A percentile compares a stretch with the other conserved stretches of the same genome.
Evolutionary conservation across 176 grass and related monocot species (phyloP).

Genomic region (Aegilops bicornis): DNA sequence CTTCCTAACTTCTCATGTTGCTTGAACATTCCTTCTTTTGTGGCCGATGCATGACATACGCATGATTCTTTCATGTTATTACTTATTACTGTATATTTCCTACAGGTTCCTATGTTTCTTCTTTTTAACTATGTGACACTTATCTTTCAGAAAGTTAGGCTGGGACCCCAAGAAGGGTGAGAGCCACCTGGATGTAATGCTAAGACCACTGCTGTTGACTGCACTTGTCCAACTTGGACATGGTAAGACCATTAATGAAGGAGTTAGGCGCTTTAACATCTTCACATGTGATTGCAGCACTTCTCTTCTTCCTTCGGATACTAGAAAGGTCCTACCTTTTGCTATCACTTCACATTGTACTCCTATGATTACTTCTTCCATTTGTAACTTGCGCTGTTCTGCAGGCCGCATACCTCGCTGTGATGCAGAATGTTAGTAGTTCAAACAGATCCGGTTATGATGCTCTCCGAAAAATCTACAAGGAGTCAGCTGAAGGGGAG

Average conservation of each 20-base stretch:
- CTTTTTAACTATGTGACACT: not conserved
- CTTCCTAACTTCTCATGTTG: slow-evolving; percentile 17
- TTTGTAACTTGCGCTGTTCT: slow-evolving; percentile 32
- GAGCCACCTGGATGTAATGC: slow-evolving; percentile 69
- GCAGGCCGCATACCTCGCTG: slow-evolving; percentile 78
- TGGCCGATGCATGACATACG: not conserved
- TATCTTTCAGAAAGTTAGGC: slow-evolving; percentile 71
- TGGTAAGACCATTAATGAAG: slow-evolving; percentile 69
- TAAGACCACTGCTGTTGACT: slow-evolving; percentile 66
- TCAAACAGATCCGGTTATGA: slow-evolving; percentile 71
- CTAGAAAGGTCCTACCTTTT: slow-evolving; percentile 65
- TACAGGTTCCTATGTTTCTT: not conserved
- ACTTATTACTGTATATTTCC: not conserved
- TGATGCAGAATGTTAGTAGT: slow-evolving; percentile 68
- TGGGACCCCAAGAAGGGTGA: slow-evolving; percentile 75
- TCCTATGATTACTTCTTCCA: not conserved
- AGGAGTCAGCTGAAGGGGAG: slow-evolving; percentile 51
- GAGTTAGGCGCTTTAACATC: slow-evolving; percentile 54
- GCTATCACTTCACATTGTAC: slow-evolving; percentile 12
- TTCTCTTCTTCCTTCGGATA: slow-evolving; percentile 70
- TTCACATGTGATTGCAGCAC: slow-evolving; percentile 65
- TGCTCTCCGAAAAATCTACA: slow-evolving; percentile 75
- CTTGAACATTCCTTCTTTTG: slow-evolving; percentile 7
- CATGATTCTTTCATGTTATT: not conserved
- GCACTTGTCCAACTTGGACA: slow-evolving; percentile 69